These are phyloP conservation scores for Cytospora piceae DNA, from an alignment of 2,329 filamentous ascomycete species.

Conservation along the genomic window DNA sequence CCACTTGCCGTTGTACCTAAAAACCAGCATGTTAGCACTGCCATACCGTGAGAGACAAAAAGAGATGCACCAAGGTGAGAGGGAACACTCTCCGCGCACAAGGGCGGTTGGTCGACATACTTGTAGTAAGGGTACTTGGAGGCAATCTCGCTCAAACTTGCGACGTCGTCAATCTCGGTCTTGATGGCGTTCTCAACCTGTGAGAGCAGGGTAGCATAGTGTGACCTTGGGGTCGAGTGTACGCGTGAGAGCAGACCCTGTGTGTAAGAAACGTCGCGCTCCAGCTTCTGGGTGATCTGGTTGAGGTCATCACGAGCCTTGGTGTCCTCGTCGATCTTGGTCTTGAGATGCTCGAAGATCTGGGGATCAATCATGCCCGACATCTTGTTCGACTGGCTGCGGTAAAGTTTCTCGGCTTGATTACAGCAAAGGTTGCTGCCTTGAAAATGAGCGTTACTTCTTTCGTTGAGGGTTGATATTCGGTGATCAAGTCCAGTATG, in stretches of 20 bases:
- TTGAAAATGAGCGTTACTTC: neutral
- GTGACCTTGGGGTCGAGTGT: constrained; percentile 77
- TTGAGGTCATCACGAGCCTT: constrained; percentile 81
- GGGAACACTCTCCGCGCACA: neutral
- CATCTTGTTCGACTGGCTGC: constrained; percentile 18
- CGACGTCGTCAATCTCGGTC: constrained; percentile 72
- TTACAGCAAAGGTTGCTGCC: neutral
- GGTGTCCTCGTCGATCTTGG: constrained; percentile 86
- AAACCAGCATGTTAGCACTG: constrained; percentile 25
- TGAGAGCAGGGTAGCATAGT: constrained; percentile 67
- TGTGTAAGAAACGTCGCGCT: constrained; percentile 79
- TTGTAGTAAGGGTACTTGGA: constrained; percentile 96
- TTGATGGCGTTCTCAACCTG: constrained; percentile 73
- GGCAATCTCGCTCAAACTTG: constrained; percentile 71
- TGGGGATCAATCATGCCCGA: constrained; percentile 71
- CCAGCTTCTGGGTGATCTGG: constrained; percentile 78
- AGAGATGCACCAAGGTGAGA: neutral
- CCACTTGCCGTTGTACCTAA: constrained; percentile 83
- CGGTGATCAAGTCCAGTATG: neutral
- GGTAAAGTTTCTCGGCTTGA: neutral
- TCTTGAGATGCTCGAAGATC: constrained; percentile 86
- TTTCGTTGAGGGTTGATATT: neutral
- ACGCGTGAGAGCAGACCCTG: constrained; percentile 86
- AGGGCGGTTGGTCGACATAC: constrained; percentile 46
- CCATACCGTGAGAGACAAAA: neutral